Base-by-base conservation (phyloP, 306 rosid genomes). In the Senna siamea region DNA sequence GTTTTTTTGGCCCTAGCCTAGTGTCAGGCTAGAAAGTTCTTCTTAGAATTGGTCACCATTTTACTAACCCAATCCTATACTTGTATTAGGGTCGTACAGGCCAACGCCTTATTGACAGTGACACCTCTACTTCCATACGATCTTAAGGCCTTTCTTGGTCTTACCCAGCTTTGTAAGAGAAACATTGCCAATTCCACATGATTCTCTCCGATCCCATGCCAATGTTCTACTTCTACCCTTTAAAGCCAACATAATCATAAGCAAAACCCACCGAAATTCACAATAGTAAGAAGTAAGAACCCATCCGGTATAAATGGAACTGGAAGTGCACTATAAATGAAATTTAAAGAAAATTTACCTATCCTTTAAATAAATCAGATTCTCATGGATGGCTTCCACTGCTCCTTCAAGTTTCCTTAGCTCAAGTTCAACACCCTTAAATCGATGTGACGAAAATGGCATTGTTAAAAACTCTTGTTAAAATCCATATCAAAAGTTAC, bases 341-440 rank as follows among this genome's bases (percentile, higher is more conserved):
- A 58, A 17, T 34, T 34, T 5, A 50, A 10, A 71, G 22, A 53
- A 77, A 66, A 69, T 10, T 74, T 78, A 86, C 90, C 86, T 81
- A 7, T 18, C 43, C 82, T 81, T 86, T 65, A 86, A 70, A 73
- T 81, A 86, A 30, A 78, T 37, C 6, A 86, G 74, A 78, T 83
- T 86, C 1, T 86, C 84, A 18, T 57, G 82, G 82, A 86, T 86
- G 69, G 87, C 86, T 72, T 86, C 75, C 63, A 86, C 87, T 6
- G 87, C 87, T 52, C 80, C 90, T 52, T 81, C 87, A 34, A 86
- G 86, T 73, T 86, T 86, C 80, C 71, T 73, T 30, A 86, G 79
- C 87, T 86, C 87, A 72, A 86, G 86, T 65, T 86, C 90, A 78
- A 86, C 87, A 52, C 87, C 90, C 90, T 86, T 32, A 52, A 69